Conservation (phyloP, 192 early-diverging fungal species). For the Coemansia sp. region DNA sequence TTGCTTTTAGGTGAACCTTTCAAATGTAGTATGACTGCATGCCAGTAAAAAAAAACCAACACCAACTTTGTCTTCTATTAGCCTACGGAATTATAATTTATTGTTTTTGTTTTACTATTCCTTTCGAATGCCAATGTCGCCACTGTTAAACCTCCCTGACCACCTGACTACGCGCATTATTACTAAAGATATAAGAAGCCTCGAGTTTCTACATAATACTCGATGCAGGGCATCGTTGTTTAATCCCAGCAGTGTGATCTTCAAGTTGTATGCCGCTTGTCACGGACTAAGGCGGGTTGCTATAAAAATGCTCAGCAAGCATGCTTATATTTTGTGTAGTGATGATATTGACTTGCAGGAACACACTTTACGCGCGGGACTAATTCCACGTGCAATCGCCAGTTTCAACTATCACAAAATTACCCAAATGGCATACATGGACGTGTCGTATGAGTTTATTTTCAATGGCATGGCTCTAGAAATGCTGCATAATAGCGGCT, state of each 20-base stretch:
- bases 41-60: background rate
- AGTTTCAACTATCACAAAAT: background rate
- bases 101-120: background rate
- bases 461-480: background rate
- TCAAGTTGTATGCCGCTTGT: background rate
- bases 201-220: background rate
- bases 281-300: background rate
- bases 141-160: background rate
- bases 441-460: slow-evolving; percentile 1
- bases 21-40: background rate
- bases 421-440: background rate
- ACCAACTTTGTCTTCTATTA: background rate
- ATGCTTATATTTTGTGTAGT: background rate
- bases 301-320: background rate
- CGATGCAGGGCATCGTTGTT: background rate
- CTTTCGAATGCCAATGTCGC: background rate
- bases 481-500: background rate
- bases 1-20: background rate
- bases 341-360: background rate
- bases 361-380: background rate
- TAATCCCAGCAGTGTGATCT: background rate
- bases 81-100: background rate
- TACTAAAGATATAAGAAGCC: background rate
- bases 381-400: background rate
- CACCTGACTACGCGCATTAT: background rate